Base-by-base conservation (phyloP, 805 yeast species). In the Hanseniaspora vineae region DNA sequence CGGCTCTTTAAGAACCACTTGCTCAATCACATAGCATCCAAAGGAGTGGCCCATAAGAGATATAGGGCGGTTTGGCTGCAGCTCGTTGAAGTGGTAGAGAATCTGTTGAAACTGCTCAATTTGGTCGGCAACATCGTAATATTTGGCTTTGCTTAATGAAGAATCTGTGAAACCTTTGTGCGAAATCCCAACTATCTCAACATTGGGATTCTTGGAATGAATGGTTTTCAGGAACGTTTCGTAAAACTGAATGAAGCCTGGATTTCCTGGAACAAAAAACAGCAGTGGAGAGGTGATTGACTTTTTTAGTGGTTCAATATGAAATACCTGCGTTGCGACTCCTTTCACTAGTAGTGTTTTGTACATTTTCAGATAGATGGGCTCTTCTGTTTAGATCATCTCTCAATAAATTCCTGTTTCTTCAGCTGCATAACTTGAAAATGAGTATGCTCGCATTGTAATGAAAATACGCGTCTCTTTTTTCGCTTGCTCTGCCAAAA, bases 1-100 rank as follows among this genome's bases (percentile, higher is more conserved):
- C 35, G 73, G 57, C 43, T 72, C 58, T 19, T 18, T 12, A 4
- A 40, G 14, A 3, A 40, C 18, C 3, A 13, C 32, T 40, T 40
- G 31, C 32, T 40, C 19, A 20, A 20, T 13, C 6, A 40, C 43
- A 40, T 40, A 40, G 20, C 43, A 40, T 5, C 43, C 43, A 19
- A 40, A 20, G 13, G 43, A 40, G 18, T 40, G 43, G 3, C 43
- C 43, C 43, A 40, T 40, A 4, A 40, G n/a, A 10, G 20, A 6
- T 12, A 40, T 11, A 6, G 43, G 43, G 3, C 43, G 31, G 19
- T 40, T 13, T 20, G 13, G 13, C 15, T 40, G 15, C n/a, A 19
- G 13, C 15, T 40, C 11, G 18, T 19, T 13, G 20, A 20, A 20
- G 18, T 19, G 31, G 10, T 4, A 13, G 5, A 20, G 10, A 11